A percentile compares a stretch with the other conserved stretches of the same genome.
These are phyloP conservation scores for Globisporangium alternatum DNA, from an alignment of 352 stramenopile species.

Conservation along the genomic window DNA sequence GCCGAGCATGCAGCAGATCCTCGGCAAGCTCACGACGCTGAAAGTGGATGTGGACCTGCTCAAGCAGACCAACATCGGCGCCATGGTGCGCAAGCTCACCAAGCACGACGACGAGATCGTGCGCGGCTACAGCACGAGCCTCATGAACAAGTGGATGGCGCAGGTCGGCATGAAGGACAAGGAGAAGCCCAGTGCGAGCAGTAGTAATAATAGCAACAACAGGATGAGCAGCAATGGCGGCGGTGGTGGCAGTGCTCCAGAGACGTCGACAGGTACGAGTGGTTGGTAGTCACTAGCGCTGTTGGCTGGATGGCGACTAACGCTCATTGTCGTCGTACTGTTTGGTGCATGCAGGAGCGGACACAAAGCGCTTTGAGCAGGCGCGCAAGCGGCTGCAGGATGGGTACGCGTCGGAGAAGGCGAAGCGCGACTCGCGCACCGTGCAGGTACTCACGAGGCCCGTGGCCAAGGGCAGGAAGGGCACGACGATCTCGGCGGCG, in stretches of 20 bases:
- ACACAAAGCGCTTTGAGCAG: slow-evolving; percentile 58
- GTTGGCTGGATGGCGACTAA: background rate
- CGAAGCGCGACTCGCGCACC: slow-evolving; percentile 66
- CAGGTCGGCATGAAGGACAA: slow-evolving; percentile 50
- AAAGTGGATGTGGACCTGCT: slow-evolving; percentile 76
- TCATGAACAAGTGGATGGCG: slow-evolving; percentile 83
- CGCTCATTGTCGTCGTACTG: background rate
- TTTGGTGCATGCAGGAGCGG: slow-evolving; percentile 12
- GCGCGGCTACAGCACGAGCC: slow-evolving; percentile 69
- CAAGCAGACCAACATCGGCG: slow-evolving; percentile 74
- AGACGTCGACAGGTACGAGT: background rate
- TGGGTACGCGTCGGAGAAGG: slow-evolving; percentile 67
- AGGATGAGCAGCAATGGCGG: slow-evolving; percentile 1
- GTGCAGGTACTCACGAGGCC: slow-evolving; percentile 70
- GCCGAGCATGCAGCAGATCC: slow-evolving; percentile 58
- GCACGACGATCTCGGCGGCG: slow-evolving; percentile 62
- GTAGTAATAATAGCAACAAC: slow-evolving; percentile 12
- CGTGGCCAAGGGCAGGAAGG: slow-evolving; percentile 44
- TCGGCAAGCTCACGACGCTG: slow-evolving; percentile 73
- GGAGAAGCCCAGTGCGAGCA: slow-evolving; percentile 1
- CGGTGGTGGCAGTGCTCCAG: background rate
- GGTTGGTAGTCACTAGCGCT: background rate
- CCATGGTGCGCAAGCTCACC: slow-evolving; percentile 80
- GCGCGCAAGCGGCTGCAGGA: slow-evolving; percentile 73
- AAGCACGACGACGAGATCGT: slow-evolving; percentile 85